Base-by-base conservation (phyloP, 148 eudicot genomes). In the Arbutus unedo region DNA sequence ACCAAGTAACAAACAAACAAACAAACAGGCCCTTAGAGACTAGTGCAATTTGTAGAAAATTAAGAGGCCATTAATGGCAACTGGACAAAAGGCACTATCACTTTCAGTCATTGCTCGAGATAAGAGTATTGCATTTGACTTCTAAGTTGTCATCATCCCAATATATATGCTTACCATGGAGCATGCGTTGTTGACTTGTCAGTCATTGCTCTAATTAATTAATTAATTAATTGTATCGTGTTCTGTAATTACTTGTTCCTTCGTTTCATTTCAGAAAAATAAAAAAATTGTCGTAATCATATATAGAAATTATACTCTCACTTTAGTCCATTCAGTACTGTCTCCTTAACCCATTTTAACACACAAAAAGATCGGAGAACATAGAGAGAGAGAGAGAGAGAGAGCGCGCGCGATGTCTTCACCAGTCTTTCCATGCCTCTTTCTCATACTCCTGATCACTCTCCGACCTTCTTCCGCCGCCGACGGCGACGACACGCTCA, bases 391-490 rank as follows among this genome's bases (percentile, higher is more conserved):
- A 14, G 45, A 57, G 60, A 19, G 49, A 43, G n/a, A n/a, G n/a
- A n/a, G n/a, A n/a, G n/a, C n/a, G n/a, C n/a, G n/a, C n/a, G 51
- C 76, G 6, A 81, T 81, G 82, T 51, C 82, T 53, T 31, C 48
- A 7, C 82, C 76, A 48, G 56, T 62, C 62, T 53, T 81, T 53
- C 62, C 23, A 15, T 38, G 7, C 60, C 55, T 70, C 82, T 50
- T 54, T 41, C 66, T 81, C 82, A 13, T 81, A 1, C 66, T 38
- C 16, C 57, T 81, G 6, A 45, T n/a, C 54, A 57, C 9, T 44
- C 51, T 55, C 62, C 55, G 18, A 18, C 7, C 66, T 56, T 41
- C 68, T 21, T 47, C 82, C 25, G 74, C 81, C 3, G 73, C 78
- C 59, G 68, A 6, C 11, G 70, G 21, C 47, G 68, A 41, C 59